phyloP scores from a whole-genome alignment of 805 yeast species.

The Lipomyces kockii region DNA sequence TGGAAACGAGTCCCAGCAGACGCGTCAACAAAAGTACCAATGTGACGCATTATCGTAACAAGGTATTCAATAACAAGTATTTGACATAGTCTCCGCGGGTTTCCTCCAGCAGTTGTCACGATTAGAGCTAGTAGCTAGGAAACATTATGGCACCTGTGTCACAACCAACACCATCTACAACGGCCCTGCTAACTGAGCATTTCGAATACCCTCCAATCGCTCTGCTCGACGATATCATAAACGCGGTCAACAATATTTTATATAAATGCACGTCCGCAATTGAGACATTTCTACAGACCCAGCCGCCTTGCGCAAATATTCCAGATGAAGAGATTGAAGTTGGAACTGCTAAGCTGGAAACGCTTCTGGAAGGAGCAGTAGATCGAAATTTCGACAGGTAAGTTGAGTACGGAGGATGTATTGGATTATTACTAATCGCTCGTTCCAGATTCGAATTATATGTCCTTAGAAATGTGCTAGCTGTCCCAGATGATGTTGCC shows the following conservation, averaged over 20 bases:
- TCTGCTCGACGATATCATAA: slow-evolving; percentile 82
- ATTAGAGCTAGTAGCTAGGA: background rate
- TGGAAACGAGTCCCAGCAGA: background rate
- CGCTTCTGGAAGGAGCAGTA: slow-evolving; percentile 71
- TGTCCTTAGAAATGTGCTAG: slow-evolving; percentile 73
- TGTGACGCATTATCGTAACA: no score
- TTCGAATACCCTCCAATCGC: slow-evolving; percentile 83
- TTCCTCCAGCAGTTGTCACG: background rate
- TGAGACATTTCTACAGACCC: slow-evolving; percentile 61
- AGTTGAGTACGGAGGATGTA: background rate
- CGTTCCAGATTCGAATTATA: slow-evolving; percentile 65
- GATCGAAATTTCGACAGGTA: slow-evolving; percentile 79
- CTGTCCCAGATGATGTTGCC: slow-evolving; percentile 67
- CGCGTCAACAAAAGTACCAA: slow-evolving; percentile 7
- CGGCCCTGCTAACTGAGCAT: slow-evolving; percentile 77
- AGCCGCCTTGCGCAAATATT: slow-evolving; percentile 43
- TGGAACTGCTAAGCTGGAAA: slow-evolving; percentile 84
- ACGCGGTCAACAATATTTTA: slow-evolving; percentile 82
- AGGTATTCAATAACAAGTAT: no score
- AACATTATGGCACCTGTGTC: slow-evolving; percentile 16
- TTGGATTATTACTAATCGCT: background rate
- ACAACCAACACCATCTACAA: slow-evolving; percentile 42
- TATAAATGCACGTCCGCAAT: slow-evolving; percentile 80
- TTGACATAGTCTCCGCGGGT: background rate
- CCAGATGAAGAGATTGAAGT: slow-evolving; percentile 51